Conservation (phyloP, 129 eudicot species). For the Lactuca saligna region DNA sequence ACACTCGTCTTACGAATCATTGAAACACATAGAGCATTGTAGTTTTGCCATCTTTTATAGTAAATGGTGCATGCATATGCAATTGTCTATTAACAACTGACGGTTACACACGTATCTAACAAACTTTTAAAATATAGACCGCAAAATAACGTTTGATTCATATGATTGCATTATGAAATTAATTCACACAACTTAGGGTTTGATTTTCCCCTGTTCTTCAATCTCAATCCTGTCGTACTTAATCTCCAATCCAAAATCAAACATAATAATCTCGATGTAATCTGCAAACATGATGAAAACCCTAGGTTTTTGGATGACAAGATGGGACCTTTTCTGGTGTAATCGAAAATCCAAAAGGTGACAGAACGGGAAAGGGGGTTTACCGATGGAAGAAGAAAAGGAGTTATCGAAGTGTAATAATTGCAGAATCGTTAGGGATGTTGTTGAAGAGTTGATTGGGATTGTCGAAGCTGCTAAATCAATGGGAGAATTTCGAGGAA, state of each 20-base stretch:
- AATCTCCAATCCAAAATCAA: conserved; percentile 4
- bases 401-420: conserved; percentile 14
- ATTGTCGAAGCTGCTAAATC: conserved; percentile 47
- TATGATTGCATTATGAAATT: conserved; percentile 22
- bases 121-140: conserved; percentile 30
- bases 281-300: conserved; percentile 12
- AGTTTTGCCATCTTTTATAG: not conserved
- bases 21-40: no score
- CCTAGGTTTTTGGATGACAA: conserved; percentile 5
- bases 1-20: no score
- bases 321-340: not conserved
- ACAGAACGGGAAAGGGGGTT: conserved; percentile 15
- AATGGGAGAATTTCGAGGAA: conserved; percentile 52
- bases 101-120: conserved; percentile 19
- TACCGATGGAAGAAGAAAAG: conserved; percentile 39
- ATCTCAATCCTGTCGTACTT: conserved; percentile 12
- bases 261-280: not conserved
- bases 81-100: not conserved
- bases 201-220: conserved; percentile 17
- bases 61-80: no score
- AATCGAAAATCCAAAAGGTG: conserved; percentile 37
- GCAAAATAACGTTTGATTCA: conserved; percentile 35
- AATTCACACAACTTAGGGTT: conserved; percentile 8
- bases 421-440: conserved; percentile 33
- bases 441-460: conserved; percentile 52